Evolutionary conservation across 257 asterid genomes (phyloP).

Genomic region (Avicennia marina): DNA sequence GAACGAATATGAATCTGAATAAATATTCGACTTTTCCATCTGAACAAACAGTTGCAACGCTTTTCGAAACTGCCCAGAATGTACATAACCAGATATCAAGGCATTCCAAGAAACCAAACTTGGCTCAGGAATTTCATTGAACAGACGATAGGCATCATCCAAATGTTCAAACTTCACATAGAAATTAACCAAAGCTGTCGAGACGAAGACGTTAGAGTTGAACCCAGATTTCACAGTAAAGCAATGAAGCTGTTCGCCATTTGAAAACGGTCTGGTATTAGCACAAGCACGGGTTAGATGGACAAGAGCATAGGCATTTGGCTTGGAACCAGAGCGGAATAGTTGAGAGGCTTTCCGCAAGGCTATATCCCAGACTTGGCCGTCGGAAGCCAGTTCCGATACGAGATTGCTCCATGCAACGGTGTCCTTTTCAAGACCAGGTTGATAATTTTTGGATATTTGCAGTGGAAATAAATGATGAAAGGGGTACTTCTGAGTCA

Average conservation of each 20-base stretch:
- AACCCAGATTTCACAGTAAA: constrained; percentile 48
- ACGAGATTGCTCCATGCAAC: too few species aligned
- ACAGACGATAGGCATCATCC: constrained; percentile 41
- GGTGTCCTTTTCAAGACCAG: too few species aligned
- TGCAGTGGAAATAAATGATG: too few species aligned
- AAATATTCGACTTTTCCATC: constrained; percentile 47
- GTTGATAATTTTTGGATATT: too few species aligned
- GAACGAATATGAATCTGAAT: constrained; percentile 63
- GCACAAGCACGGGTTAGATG: constrained; percentile 51
- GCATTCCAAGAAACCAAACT: constrained; percentile 83
- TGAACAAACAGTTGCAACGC: constrained; percentile 46
- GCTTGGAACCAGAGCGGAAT: constrained; percentile 37
- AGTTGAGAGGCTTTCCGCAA: constrained; percentile 29
- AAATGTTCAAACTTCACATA: constrained; percentile 40
- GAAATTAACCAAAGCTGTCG: constrained; percentile 45
- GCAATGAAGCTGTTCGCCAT: constrained; percentile 62
- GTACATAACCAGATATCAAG: constrained; percentile 70
- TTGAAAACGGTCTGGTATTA: constrained; percentile 30
- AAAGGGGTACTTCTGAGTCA: too few species aligned
- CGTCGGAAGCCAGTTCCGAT: constrained; percentile 15
- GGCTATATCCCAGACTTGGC: constrained; percentile 15
- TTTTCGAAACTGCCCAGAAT: constrained; percentile 49
- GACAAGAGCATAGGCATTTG: constrained; percentile 35
- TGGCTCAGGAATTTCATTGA: constrained; percentile 64
- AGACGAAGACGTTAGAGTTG: constrained; percentile 33